Conservation (phyloP, 495 filamentous ascomycete species). For the Penicillium fimorum region DNA sequence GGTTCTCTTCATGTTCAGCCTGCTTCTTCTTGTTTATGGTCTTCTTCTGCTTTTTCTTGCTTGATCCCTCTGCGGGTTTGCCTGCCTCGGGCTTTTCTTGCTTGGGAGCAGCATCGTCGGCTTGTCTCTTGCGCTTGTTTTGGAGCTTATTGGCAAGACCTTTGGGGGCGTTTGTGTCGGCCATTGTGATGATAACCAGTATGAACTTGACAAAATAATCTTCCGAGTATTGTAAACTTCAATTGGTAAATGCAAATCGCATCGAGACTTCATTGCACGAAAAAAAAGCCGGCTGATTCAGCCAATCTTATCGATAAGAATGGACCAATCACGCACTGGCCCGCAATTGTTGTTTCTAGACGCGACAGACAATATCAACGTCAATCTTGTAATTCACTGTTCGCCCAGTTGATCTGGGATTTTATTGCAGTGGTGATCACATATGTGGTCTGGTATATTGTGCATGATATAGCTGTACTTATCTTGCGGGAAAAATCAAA, state of each 20-base stretch:
- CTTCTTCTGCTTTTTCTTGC: slow-evolving; percentile 49
- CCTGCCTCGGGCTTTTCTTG: slow-evolving; percentile 30
- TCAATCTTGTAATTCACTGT: background rate
- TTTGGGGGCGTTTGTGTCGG: slow-evolving; percentile 20
- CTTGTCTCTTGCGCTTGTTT: slow-evolving; percentile 53
- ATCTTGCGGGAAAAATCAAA: background rate
- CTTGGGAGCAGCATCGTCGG: slow-evolving; percentile 34
- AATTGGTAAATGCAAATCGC: slow-evolving; percentile 8
- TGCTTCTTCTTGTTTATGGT: slow-evolving; percentile 54
- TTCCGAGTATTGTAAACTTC: background rate
- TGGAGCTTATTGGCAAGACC: slow-evolving; percentile 41
- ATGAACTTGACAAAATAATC: background rate
- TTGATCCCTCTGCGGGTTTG: slow-evolving; percentile 28
- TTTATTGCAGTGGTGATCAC: background rate
- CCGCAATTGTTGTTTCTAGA: slow-evolving; percentile 26
- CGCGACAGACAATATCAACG: slow-evolving; percentile 19
- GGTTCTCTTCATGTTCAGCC: slow-evolving; percentile 52
- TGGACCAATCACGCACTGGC: slow-evolving; percentile 21
- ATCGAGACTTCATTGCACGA: slow-evolving; percentile 14
- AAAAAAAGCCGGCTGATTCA: slow-evolving; percentile 34
- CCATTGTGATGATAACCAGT: slow-evolving; percentile 15
- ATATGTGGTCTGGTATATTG: background rate
- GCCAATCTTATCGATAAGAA: slow-evolving; percentile 39
- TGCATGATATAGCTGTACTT: background rate
- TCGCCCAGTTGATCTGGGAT: background rate